Conservation (phyloP, 2,329 filamentous ascomycete species). For the Coniochaeta sp. region DNA sequence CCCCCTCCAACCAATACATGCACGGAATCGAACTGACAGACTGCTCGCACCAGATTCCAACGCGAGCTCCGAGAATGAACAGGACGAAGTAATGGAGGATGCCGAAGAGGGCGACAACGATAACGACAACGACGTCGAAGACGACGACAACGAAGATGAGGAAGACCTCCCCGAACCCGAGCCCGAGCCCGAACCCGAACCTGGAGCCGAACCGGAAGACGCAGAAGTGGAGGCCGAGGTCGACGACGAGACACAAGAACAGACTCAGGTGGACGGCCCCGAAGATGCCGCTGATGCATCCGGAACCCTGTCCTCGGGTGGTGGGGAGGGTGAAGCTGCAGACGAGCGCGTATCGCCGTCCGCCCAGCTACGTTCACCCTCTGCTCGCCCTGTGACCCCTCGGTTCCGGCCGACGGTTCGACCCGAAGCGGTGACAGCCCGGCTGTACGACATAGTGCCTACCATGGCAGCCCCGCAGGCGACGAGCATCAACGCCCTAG, state of each 20-base stretch:
- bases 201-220: conserved; percentile 21
- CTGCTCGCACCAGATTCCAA: conserved; percentile 23
- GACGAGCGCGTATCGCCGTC: conserved; percentile 21
- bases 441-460: conserved; percentile 88
- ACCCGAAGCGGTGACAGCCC: conserved; percentile 70
- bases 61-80: conserved; percentile 41
- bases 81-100: conserved; percentile 51
- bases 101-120: conserved; percentile 26
- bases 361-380: conserved; percentile 7
- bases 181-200: conserved; percentile 22
- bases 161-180: conserved; percentile 21
- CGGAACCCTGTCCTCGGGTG: background rate
- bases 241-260: conserved; percentile 27
- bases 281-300: background rate
- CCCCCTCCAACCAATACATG: background rate
- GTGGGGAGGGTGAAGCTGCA: conserved; percentile 23
- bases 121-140: conserved; percentile 35
- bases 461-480: conserved; percentile 95
- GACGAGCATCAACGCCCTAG: conserved; percentile 89
- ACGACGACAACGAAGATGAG: conserved; percentile 28
- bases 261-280: background rate
- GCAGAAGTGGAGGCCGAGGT: conserved; percentile 27
- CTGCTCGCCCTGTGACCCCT: conserved; percentile 24
- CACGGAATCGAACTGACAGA: background rate
- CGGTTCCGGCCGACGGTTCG: conserved; percentile 56